Evolutionary conservation across 1,284 basidiomycete genomes (phyloP).

Genomic region (Cryptococcus depauperatus): DNA sequence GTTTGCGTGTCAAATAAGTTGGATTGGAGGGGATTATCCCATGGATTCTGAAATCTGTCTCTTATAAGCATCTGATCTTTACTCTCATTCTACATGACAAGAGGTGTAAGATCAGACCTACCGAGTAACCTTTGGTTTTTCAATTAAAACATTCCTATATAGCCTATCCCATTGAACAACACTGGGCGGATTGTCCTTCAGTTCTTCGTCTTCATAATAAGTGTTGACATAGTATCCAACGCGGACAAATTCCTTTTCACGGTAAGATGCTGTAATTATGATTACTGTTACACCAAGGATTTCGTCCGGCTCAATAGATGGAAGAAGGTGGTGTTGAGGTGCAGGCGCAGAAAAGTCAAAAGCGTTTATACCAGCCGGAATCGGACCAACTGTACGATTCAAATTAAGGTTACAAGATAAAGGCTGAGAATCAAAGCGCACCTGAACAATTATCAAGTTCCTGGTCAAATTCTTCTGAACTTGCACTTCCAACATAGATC

Average conservation of each 20-base stretch:
- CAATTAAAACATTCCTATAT: conserved; percentile 73
- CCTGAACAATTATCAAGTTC: conserved; percentile 90
- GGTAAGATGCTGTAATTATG: conserved; percentile 81
- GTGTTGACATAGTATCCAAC: conserved; percentile 99
- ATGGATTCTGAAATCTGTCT: conserved; percentile 40
- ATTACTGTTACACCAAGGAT: conserved; percentile 75
- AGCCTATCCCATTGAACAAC: conserved; percentile 69
- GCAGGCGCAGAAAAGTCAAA: conserved; percentile 82
- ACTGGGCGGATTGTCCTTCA: conserved; percentile 63
- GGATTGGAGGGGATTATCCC: conserved; percentile 23
- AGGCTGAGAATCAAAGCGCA: conserved; percentile 18
- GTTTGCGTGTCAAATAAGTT: conserved; percentile 3
- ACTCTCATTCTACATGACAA: background rate
- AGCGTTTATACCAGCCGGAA: conserved; percentile 87
- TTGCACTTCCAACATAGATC: conserved; percentile 93
- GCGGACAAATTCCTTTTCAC: conserved; percentile 94
- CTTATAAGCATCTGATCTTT: background rate
- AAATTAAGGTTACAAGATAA: background rate
- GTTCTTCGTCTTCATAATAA: conserved; percentile 89
- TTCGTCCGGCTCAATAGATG: conserved; percentile 53
- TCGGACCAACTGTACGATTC: conserved; percentile 62
- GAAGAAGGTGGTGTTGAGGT: conserved; percentile 67
- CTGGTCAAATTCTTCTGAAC: conserved; percentile 84
- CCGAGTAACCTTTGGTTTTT: conserved; percentile 89
- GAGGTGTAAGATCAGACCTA: conserved; percentile 33